Percentiles rank a stretch among this genome's conserved stretches.
Evolutionary conservation across 2,329 filamentous ascomycete genomes (phyloP).

Genomic region (Phoma sp.): DNA sequence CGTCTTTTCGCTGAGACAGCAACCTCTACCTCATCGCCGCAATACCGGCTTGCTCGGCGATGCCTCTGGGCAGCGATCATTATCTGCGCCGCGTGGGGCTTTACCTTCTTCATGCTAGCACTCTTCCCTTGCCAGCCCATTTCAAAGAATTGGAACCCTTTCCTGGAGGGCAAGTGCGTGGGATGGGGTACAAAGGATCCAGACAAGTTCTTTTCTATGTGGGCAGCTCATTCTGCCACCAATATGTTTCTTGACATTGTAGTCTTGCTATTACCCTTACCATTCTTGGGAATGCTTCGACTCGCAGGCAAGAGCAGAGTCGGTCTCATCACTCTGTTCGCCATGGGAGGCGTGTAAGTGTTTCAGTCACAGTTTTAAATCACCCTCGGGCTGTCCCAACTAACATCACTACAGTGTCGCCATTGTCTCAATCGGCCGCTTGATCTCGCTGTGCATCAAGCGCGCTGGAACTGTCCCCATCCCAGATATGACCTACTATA

Average conservation of each 20-base stretch:
- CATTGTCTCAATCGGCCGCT: constrained; percentile 36
- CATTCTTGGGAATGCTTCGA: constrained; percentile 39
- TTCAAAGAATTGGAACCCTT: constrained; percentile 38
- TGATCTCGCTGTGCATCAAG: constrained; percentile 34
- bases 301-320: constrained; percentile 37
- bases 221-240: constrained; percentile 35
- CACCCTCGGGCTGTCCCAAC: background rate
- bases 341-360: constrained; percentile 44
- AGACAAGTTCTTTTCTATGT: constrained; percentile 35
- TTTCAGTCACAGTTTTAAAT: accelerated
- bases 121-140: constrained; percentile 41
- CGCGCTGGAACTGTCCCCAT: constrained; percentile 41
- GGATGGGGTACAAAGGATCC: constrained; percentile 45
- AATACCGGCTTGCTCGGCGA: constrained; percentile 23
- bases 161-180: constrained; percentile 34
- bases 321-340: constrained; percentile 40
- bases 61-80: constrained; percentile 30
- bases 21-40: constrained; percentile 8
- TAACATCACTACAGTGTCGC: constrained; percentile 30
- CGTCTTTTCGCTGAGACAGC: constrained; percentile 41
- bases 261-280: constrained; percentile 38
- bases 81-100: constrained; percentile 37
- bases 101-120: constrained; percentile 37
- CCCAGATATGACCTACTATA: constrained; percentile 40
- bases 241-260: constrained; percentile 45